Percentiles rank a stretch among this genome's conserved stretches.
Evolutionary conservation across 148 eudicot species (phyloP).

Genomic region (Linanthus parryae): DNA sequence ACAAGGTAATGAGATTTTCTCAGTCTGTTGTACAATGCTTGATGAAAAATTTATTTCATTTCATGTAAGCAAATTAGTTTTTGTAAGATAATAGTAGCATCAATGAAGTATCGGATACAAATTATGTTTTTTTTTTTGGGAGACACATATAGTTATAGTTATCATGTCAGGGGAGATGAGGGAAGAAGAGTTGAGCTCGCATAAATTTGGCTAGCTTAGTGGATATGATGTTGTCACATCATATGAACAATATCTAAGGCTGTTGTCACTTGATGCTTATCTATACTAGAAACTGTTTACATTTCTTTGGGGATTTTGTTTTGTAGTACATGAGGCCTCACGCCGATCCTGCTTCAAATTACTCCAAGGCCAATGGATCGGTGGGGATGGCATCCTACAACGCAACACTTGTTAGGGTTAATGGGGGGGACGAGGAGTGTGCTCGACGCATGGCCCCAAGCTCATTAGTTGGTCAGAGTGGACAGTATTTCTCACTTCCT

Average conservation of each 20-base stretch:
- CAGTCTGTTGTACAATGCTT: background rate
- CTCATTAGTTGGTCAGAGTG: slow-evolving; percentile 13
- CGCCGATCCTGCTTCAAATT: slow-evolving; percentile 7
- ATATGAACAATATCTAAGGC: background rate
- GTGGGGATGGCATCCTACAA: slow-evolving; percentile 10
- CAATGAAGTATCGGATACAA: no score
- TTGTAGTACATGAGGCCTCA: slow-evolving; percentile 17
- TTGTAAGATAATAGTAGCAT: no score
- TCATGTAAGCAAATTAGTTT: no score
- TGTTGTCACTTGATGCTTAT: background rate
- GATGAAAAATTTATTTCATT: no score
- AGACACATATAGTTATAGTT: no score
- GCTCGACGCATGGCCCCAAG: slow-evolving; percentile 2
- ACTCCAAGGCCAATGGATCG: slow-evolving; percentile 12
- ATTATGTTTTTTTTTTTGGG: no score
- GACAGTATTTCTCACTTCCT: slow-evolving; percentile 27
- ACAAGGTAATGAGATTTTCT: no score
- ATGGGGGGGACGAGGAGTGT: slow-evolving; percentile 13
- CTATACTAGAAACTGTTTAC: background rate
- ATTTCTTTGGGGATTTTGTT: slow-evolving; percentile 1
- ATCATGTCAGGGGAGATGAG: no score
- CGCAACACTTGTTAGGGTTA: slow-evolving; percentile 9
- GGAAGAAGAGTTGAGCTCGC: no score
- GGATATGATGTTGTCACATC: no score
- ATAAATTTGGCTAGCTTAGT: no score